Evolutionary conservation across 78 protist species (phyloP), one percentile per base, ranked within the genome.

Genomic region (Dictyostelium capitatum): DNA sequence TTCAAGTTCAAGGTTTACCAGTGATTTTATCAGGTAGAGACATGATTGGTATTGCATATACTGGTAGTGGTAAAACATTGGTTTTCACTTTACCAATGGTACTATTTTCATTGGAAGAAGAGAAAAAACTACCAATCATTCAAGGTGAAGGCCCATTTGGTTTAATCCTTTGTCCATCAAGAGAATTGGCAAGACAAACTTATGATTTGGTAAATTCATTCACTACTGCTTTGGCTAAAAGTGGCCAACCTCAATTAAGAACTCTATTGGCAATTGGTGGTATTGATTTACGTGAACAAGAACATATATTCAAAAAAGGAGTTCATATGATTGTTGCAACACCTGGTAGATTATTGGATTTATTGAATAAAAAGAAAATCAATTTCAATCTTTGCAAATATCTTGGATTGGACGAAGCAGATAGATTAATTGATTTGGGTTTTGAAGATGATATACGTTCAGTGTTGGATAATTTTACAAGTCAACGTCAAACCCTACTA

Each of bases 11-110:
- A 65, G 98, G 97, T 3, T 0, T 97, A 41, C 97, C 97, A 0
- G 90, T 70, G 25, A 67, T 83, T 47, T 81, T 97, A 41, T 30
- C 96, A 1, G 99, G 99, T 11, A 89, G 99, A 6, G 99, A 98
- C 79, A 95, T 98, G 98, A 98, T 99, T 67, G 99, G 99, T 59
- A 97, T 99, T 14, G 99, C 99, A 0, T 98, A 92, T 96, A 99
- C 99, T 0, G 99, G 99, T 14, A 89, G 97, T n/a, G 99, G 99
- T 41, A 98, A 98, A 95, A 99, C 99, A 30, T 91, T 99, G 72
- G 98, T 95, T 7, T 99, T 99, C 89, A 28, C 95, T 1, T 89
- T 99, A 10, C 99, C 99, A 7, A 84, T 97, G 95, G 92, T 98
- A 4, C 5, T 96, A 72, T 43, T 97, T 12, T 80, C 98, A 11